Percentiles rank a stretch among this genome's conserved stretches.
phyloP scores from a whole-genome alignment of 169 alveolate species.

The Besnoitia besnoiti region DNA sequence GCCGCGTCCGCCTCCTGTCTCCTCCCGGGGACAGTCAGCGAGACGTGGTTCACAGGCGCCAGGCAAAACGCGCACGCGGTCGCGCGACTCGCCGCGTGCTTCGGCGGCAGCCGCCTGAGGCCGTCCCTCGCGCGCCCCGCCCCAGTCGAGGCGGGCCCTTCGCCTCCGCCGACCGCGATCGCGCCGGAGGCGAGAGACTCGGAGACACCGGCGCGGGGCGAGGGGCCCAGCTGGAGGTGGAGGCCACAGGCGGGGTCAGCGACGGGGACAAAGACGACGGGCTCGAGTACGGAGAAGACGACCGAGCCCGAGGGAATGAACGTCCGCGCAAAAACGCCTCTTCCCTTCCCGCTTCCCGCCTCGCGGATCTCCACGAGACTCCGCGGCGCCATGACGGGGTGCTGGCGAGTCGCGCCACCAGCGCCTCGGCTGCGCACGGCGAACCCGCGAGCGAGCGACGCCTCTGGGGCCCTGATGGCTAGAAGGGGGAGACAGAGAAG shows the following conservation, averaged over 20 bases:
- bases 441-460: too few relatives aligned
- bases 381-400: background rate
- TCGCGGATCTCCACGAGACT: background rate
- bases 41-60: background rate
- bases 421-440: too few relatives aligned
- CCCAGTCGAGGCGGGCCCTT: too few relatives aligned
- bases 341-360: background rate
- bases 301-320: background rate
- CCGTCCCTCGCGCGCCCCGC: too few relatives aligned
- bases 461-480: too few relatives aligned
- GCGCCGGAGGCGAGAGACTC: too few relatives aligned
- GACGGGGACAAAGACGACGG: constrained; percentile 10
- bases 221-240: background rate
- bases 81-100: background rate
- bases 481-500: too few relatives aligned
- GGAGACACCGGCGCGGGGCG: too few relatives aligned
- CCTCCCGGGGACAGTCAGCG: background rate
- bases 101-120: too few relatives aligned
- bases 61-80: constrained; percentile 18
- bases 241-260: background rate
- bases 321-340: constrained; percentile 4
- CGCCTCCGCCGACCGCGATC: too few relatives aligned
- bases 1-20: background rate
- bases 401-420: too few relatives aligned
- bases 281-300: background rate